These are phyloP conservation scores for Themeda triandra DNA, from an alignment of 176 grass and related monocot genomes.

Conservation along the genomic window DNA sequence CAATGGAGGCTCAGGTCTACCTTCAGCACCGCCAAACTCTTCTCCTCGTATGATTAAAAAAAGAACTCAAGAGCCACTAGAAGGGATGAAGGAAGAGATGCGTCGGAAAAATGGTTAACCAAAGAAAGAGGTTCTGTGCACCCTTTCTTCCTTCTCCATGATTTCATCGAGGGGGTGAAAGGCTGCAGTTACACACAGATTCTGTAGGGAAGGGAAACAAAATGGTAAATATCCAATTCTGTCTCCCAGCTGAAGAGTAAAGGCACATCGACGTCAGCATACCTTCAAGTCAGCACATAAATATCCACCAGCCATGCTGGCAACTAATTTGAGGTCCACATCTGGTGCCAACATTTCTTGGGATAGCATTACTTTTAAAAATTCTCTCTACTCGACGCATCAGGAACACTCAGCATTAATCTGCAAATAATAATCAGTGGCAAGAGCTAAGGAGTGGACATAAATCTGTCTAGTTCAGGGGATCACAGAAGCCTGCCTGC, in stretches of 20 bases:
- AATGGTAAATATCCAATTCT: not conserved
- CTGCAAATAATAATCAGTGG: constrained; percentile 40
- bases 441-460: not conserved
- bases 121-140: not conserved
- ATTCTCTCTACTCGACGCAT: constrained; percentile 71
- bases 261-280: not conserved
- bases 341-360: constrained; percentile 50
- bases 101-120: no score
- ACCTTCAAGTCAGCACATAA: constrained; percentile 84
- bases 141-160: constrained; percentile 63
- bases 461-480: not conserved
- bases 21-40: constrained; percentile 43
- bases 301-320: constrained; percentile 77
- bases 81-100: not conserved
- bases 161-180: constrained; percentile 47
- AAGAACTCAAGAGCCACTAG: not conserved
- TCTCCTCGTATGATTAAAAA: constrained; percentile 41
- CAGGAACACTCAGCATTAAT: constrained; percentile 81
- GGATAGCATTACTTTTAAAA: constrained; percentile 66
- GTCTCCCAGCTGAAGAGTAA: not conserved
- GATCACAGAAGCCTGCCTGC: constrained; percentile 47
- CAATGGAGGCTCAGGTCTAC: constrained; percentile 45
- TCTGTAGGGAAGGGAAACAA: constrained; percentile 29
- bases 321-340: constrained; percentile 49
- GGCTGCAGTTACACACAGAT: constrained; percentile 61